Evolutionary conservation across 2,329 filamentous ascomycete species (phyloP).

Genomic region (Tympanopsis confertula): DNA sequence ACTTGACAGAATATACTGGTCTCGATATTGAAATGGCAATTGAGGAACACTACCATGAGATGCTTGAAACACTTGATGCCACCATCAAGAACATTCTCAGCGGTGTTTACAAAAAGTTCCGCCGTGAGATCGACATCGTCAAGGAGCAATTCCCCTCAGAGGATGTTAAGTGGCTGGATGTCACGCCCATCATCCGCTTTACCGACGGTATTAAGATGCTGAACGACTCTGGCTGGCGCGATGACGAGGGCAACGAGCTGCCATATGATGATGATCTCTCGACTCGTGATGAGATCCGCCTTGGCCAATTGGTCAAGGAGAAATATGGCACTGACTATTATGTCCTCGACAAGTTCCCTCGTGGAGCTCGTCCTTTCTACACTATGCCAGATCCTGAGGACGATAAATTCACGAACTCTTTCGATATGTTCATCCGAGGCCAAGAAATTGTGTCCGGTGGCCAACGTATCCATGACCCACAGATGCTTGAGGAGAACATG

Average conservation of each 20-base stretch:
- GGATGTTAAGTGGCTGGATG: conserved; percentile 74
- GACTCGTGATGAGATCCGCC: conserved; percentile 75
- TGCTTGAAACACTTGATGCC: conserved; percentile 65
- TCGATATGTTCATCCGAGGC: conserved; percentile 86
- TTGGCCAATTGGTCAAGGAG: conserved; percentile 74
- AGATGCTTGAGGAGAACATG: conserved; percentile 69
- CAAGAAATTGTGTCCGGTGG: conserved; percentile 89
- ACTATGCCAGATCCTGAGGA: conserved; percentile 73
- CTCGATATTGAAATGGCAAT: conserved; percentile 89
- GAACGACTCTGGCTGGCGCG: conserved; percentile 63
- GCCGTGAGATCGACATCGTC: conserved; percentile 65
- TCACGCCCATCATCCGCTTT: conserved; percentile 75
- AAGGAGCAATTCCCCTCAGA: conserved; percentile 78
- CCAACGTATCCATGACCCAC: conserved; percentile 78
- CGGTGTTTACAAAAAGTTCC: conserved; percentile 56
- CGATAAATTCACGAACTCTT: conserved; percentile 71
- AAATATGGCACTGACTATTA: conserved; percentile 87
- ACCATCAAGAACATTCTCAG: conserved; percentile 72
- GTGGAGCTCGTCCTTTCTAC: conserved; percentile 77
- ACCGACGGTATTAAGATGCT: conserved; percentile 69
- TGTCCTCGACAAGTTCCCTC: conserved; percentile 85
- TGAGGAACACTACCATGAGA: conserved; percentile 79
- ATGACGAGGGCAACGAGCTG: conserved; percentile 63
- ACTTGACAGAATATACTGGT: conserved; percentile 89
- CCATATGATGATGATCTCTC: conserved; percentile 69